Percentiles rank a stretch among this genome's conserved stretches.
phyloP scores from a whole-genome alignment of 768 basidiomycete genomes.

The Amanita jacksonii region DNA sequence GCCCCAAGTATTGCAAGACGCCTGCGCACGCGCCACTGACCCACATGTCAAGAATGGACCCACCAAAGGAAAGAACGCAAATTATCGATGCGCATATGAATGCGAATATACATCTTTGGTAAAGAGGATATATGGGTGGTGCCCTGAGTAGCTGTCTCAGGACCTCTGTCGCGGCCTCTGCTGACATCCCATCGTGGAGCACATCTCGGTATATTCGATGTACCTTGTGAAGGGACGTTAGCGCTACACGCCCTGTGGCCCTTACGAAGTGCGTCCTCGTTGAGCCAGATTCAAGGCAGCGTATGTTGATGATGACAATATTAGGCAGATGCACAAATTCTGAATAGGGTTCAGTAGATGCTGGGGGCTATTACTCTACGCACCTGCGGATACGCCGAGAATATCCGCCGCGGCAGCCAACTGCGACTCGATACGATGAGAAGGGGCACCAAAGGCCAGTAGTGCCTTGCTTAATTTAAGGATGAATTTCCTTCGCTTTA shows the following conservation, averaged over 20 bases:
- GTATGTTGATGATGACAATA: slow-evolving; percentile 74
- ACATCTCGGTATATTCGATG: slow-evolving; percentile 83
- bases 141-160: slow-evolving; percentile 56
- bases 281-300: slow-evolving; percentile 57
- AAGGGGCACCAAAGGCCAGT: slow-evolving; percentile 89
- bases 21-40: slow-evolving; percentile 63
- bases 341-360: slow-evolving; percentile 11
- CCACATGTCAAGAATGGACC: slow-evolving; percentile 75
- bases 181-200: slow-evolving; percentile 71
- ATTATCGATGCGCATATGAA: slow-evolving; percentile 75
- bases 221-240: slow-evolving; percentile 74
- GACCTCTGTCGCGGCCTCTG: slow-evolving; percentile 58
- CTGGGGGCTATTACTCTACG: slow-evolving; percentile 6
- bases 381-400: slow-evolving; percentile 64
- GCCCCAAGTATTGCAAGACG: slow-evolving; percentile 67
- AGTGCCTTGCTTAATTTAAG: slow-evolving; percentile 81
- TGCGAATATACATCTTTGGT: slow-evolving; percentile 61
- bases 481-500: slow-evolving; percentile 59
- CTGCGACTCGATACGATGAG: slow-evolving; percentile 87
- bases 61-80: slow-evolving; percentile 76
- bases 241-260: slow-evolving; percentile 67
- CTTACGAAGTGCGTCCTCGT: slow-evolving; percentile 83
- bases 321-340: slow-evolving; percentile 79
- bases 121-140: slow-evolving; percentile 59
- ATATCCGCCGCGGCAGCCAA: slow-evolving; percentile 71